Evolutionary conservation across 306 rosid genomes (phyloP), one percentile per base, ranked within the genome.

Genomic region (Quercus bicolor): DNA sequence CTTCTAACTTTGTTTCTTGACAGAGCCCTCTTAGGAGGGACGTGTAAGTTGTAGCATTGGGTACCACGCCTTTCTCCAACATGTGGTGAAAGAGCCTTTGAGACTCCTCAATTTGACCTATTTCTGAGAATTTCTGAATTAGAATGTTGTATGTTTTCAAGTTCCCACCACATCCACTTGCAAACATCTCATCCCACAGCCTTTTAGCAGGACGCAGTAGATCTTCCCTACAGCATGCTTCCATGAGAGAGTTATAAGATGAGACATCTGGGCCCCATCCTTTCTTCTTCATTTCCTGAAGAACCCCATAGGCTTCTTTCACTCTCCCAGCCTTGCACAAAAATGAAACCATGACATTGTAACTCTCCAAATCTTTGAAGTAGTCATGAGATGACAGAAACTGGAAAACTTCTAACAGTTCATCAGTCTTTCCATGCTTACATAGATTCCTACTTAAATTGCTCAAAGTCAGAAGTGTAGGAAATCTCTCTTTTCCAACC

Each of bases 171-270:
- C 90, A 89, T 21, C 92, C 92, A 75, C 81, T 77, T 5, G 96
- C 78, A 85, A 95, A 95, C 98, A 95, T 95, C 88, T 95, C 98
- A 84, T 95, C 97, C 98, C 98, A 92, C 20, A 92, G 94, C 88
- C 85, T 88, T 77, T 75, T 88, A 18, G 97, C 97, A 14, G 98
- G 98, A 65, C 95, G 91, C 74, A 92, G 80, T 31, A 91, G 81
- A 80, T 90, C 97, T 76, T 89, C 95, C 81, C 88, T 86, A 75
- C 98, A 94, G 77, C 97, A 94, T 4, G 95, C 93, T 85, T 94
- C 92, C 85, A 94, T 89, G 26, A 94, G 84, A 82, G 86, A 87
- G 74, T 94, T 94, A 74, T 94, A 94, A 13, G 89, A 86, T 0
- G 72, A 73, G 20, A 88, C 86, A 75, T 91, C 82, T 5, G 97